These are phyloP conservation scores for Talaromyces sp. DNA, from an alignment of 2,329 filamentous ascomycete genomes.

Conservation along the genomic window DNA sequence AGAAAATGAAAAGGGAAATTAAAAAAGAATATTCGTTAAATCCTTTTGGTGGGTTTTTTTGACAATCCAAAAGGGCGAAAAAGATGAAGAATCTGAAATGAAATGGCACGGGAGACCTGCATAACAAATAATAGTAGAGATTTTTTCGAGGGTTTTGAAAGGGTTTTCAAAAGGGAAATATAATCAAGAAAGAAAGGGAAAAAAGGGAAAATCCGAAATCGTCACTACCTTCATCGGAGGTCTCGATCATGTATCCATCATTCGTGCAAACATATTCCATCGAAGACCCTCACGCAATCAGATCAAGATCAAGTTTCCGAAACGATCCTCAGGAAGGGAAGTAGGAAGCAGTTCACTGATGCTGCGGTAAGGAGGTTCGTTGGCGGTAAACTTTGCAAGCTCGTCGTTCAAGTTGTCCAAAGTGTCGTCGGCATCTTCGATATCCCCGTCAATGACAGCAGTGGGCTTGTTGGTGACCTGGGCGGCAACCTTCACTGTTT, in stretches of 20 bases:
- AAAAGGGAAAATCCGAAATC: slow-evolving; percentile 2
- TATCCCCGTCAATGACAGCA: not conserved
- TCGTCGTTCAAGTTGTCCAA: slow-evolving; percentile 4
- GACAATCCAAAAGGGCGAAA: slow-evolving; percentile 3
- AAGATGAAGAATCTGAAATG: not conserved
- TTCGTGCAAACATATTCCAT: not conserved
- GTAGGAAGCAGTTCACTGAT: slow-evolving; percentile 16
- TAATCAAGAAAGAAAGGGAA: not conserved
- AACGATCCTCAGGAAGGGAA: slow-evolving; percentile 15
- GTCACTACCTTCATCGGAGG: not conserved
- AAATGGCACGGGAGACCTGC: slow-evolving; percentile 1
- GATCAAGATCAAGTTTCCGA: slow-evolving; percentile 16
- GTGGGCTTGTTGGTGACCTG: not conserved
- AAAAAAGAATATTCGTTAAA: slow-evolving; percentile 1
- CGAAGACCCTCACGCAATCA: not conserved
- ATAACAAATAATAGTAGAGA: not conserved
- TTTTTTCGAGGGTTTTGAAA: not conserved
- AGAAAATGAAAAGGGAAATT: not conserved
- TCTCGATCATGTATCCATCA: slow-evolving; percentile 12
- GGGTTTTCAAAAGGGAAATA: not conserved
- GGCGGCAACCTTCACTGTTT: not conserved
- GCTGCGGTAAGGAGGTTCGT: slow-evolving; percentile 11
- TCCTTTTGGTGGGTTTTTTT: slow-evolving; percentile 3
- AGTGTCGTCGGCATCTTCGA: slow-evolving; percentile 10
- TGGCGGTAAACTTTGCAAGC: not conserved